Evolutionary conservation across 1,284 basidiomycete species (phyloP), one percentile per base, ranked within the genome.

Genomic region (Heliocybe sulcata): DNA sequence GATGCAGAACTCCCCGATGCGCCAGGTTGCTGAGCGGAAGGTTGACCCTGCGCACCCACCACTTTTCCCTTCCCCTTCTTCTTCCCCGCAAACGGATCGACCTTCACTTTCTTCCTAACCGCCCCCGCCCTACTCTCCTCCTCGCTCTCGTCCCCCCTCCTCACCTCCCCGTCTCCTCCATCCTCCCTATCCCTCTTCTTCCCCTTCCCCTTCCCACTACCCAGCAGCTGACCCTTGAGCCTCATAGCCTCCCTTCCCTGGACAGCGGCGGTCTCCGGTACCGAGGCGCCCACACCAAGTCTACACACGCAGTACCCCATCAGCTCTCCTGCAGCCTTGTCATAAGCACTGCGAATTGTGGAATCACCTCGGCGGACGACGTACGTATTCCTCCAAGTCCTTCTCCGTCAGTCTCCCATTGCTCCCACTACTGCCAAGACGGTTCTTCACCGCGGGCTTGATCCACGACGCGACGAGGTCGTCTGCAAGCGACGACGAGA

Each of bases 401-500:
- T 74, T 76, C 57, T 85, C 79, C 31, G 57, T 65, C 58, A 45
- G 56, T 42, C 56, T 35, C 29, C 55, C 47, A n/a, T 61, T 54
- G 1, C 62, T 25, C 6, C 23, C 20, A 25, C 23, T 29, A 59
- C 6, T 63, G 60, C 6, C 62, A 57, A 42, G 63, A 56, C 12
- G 63, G 63, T 35, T 69, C 69, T 35, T 67, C 65, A 45, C 3
- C 54, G 71, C 65, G 20, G 83, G 75, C 61, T 81, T 78, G 60
- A 90, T 74, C 88, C 88, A 90, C 53, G 87, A 85, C 14, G 84
- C 75, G 35, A 88, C 80, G 58, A 90, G 72, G 63, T 80, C 76
- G 59, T 88, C 78, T 1, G 82, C 81, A 66, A 85, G 81, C 2
- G 87, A 82, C 79, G 90, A 79, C n/a, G 87, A 82, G 63, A 87